Percentiles rank a stretch among this genome's conserved stretches.
Evolutionary conservation across 1,284 basidiomycete genomes (phyloP).

Genomic region (Stygiomarasmius scandens): DNA sequence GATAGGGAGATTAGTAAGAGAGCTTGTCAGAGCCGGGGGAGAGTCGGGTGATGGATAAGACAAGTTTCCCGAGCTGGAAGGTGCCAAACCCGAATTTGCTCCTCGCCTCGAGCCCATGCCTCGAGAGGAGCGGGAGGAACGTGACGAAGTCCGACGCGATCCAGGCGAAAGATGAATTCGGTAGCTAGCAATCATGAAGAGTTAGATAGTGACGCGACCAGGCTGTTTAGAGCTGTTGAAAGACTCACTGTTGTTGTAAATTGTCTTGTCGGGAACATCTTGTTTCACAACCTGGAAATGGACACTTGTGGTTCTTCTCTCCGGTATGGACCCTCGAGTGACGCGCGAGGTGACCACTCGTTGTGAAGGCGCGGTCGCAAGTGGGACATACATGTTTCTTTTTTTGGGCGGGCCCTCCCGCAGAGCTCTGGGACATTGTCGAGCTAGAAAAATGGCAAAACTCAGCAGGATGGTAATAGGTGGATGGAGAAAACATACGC

Average conservation of each 20-base stretch:
- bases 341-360: constrained; percentile 81
- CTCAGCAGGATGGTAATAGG: constrained; percentile 7
- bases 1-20: constrained; percentile 20
- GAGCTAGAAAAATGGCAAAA: constrained; percentile 14
- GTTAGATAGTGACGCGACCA: background rate
- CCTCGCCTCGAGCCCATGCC: constrained; percentile 10
- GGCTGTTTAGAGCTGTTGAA: too few species aligned
- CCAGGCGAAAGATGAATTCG: constrained; percentile 75
- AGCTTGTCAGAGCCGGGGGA: constrained; percentile 48
- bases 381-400: constrained; percentile 67
- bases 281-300: constrained; percentile 82
- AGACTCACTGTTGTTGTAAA: constrained; percentile 82
- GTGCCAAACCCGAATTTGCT: constrained; percentile 18
- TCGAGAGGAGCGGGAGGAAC: constrained; percentile 45
- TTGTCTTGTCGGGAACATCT: constrained; percentile 82
- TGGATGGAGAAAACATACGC: constrained; percentile 1
- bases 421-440: constrained; percentile 19
- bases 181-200: constrained; percentile 52
- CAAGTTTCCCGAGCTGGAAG: background rate
- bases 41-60: constrained; percentile 30
- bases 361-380: constrained; percentile 78
- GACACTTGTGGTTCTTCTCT: constrained; percentile 79
- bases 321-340: constrained; percentile 84
- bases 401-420: constrained; percentile 33
- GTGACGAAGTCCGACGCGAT: constrained; percentile 63